Base-by-base conservation (phyloP, 2,329 filamentous ascomycete genomes). In the Tolypocladium tundrense region DNA sequence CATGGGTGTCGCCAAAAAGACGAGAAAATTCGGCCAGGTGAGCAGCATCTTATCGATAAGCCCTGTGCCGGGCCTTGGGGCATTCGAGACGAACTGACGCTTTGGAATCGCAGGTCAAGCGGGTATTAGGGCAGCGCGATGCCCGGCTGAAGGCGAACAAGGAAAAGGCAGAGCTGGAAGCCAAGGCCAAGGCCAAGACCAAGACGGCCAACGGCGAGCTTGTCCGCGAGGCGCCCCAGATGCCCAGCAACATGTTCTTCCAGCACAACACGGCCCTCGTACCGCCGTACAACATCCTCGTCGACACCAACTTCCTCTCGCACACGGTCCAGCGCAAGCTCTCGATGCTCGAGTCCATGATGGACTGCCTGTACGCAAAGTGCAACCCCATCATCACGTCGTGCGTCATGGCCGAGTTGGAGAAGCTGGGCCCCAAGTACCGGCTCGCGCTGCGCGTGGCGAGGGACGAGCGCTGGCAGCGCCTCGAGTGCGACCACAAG, bases 281-380 rank as follows among this genome's bases (percentile, higher is more conserved):
- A 13, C 91, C 92, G 4, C 77, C 64, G n/a, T 66, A 67, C 54
- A 74, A 75, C 54, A 82, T 93, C 58, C 83, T 95, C 11, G 82
- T 94, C 68, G 90, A 96, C 72, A 93, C 91, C 71, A 96, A 96
- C 70, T 96, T 96, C 69, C 81, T 96, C 62, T 90, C 86, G 43
- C 91, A 96, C 73, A 94, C 91, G 0, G 90, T 97, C 2, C 89
- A 92, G 72, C 85, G 88, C 64, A 97, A 99, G 76, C 83, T 97
- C 24, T 90, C 92, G 40, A 77, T 97, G 14, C 81, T 96, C 24
- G 87, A 93, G 60, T 86, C 88, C 3, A 90, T 97, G 78, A 96
- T 97, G 90, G 91, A 97, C 72, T 88, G 90, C 57, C 81, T 99
- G 5, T 96, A 92, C 71, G 93, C 93, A 21, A 95, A 95, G 67